Percentiles rank a stretch among this genome's conserved stretches.
Evolutionary conservation across 805 yeast species (phyloP).

Genomic region (Cyberlindnera maclurae): DNA sequence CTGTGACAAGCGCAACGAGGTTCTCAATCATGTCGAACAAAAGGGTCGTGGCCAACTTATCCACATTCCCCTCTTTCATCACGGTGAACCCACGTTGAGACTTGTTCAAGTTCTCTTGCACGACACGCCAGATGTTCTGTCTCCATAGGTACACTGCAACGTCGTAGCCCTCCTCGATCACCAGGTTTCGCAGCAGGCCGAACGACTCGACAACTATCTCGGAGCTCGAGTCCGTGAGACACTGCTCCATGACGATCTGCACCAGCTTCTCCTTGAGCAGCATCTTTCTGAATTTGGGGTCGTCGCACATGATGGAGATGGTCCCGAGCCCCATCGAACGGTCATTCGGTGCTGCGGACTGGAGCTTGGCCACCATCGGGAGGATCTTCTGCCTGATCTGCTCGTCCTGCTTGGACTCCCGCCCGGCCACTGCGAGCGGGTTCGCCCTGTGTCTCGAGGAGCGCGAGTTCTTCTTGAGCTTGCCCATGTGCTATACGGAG

Average conservation of each 20-base stretch:
- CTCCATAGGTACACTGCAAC: constrained; percentile 72
- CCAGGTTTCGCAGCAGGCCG: constrained; percentile 74
- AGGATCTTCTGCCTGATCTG: constrained; percentile 46
- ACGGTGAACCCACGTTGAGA: constrained; percentile 42
- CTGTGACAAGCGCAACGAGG: constrained; percentile 58
- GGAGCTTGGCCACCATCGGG: constrained; percentile 61
- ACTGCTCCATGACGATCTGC: constrained; percentile 52
- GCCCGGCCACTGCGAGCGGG: constrained; percentile 25
- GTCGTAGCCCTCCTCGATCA: constrained; percentile 84
- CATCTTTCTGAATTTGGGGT: constrained; percentile 50
- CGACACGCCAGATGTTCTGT: constrained; percentile 61
- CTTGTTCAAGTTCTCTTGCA: constrained; percentile 46
- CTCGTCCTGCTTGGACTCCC: constrained; percentile 34
- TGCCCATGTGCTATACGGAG: neutral
- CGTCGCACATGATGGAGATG: constrained; percentile 65
- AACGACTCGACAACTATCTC: constrained; percentile 76
- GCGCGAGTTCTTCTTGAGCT: constrained; percentile 57
- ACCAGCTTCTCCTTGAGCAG: constrained; percentile 69
- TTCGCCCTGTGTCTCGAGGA: constrained; percentile 33
- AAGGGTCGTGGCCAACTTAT: constrained; percentile 38
- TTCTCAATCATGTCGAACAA: constrained; percentile 69
- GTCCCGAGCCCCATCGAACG: constrained; percentile 72
- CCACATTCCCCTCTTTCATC: constrained; percentile 24
- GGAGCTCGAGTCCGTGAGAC: constrained; percentile 58
- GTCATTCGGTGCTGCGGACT: constrained; percentile 60